Base-by-base conservation (phyloP, 108 stramenopile species). In the Thalassiosira profunda region DNA sequence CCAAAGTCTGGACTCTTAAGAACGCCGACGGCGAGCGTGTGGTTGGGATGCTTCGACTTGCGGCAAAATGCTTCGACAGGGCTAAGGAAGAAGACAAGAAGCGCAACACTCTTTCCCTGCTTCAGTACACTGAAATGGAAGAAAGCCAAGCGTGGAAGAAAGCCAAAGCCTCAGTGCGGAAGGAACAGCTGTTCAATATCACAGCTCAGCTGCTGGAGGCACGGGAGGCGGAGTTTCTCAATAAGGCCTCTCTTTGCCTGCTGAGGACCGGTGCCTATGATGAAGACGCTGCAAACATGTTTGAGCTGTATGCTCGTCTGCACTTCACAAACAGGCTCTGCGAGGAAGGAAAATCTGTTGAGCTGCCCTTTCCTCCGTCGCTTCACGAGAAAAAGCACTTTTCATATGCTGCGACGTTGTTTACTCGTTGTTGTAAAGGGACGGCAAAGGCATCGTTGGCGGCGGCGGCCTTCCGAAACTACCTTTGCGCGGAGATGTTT, bases 31-130 rank as follows among this genome's bases (percentile, higher is more conserved):
- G 79, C 3, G 57, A 80, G 12, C 12, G 70, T 11, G 35, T 46
- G 29, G 59, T 29, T 36, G 53, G 66, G 12, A 44, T 64, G 28
- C 40, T 80, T 11, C 15, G 79, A 10, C 67, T 80, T 38, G 79
- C 79, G 24, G 79, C 79, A 14, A 74, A 69, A 33, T 80, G 79
- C 30, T 80, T 80, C 42, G 73, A 80, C 21, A 80, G 75, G 24
- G 58, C 73, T 56, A 74, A 68, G 6, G 79, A 80, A 15, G 48
- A 30, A 23, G 75, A 74, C 28, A 59, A 67, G 40, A 33, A 40
- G 20, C 61, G 70, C 15, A 57, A 52, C 36, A 63, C 79, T 10
- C 42, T 74, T 2, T 73, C 79, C n/a, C 75, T 58, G 43, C 33
- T 74, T 4, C 36, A 67, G 40, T 80, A 70, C 43, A 46, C 60